These are phyloP conservation scores for Hericium coralloides DNA, from an alignment of 768 basidiomycete species.

Conservation along the genomic window DNA sequence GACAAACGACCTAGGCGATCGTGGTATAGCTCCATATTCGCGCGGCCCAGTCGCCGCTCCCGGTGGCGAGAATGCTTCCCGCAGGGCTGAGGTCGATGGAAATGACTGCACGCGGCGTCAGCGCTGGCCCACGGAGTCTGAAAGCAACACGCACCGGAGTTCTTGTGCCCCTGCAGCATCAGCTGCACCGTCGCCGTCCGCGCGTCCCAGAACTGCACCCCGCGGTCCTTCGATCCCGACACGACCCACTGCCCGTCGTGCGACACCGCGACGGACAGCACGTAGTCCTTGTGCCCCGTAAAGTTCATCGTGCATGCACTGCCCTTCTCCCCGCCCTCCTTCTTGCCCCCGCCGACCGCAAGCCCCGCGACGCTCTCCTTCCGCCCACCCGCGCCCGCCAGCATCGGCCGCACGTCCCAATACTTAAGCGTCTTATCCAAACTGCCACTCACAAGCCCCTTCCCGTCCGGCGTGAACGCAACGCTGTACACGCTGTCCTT, in stretches of 20 bases:
- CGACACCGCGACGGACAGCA: slow-evolving; percentile 70
- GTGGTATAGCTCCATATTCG: slow-evolving; percentile 35
- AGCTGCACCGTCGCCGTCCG: slow-evolving; percentile 74
- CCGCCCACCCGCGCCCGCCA: slow-evolving; percentile 26
- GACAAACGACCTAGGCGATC: neutral
- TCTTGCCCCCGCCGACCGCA: slow-evolving; percentile 13
- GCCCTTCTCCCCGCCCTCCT: slow-evolving; percentile 41
- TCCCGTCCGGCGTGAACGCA: slow-evolving; percentile 90
- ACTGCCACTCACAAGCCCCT: slow-evolving; percentile 81
- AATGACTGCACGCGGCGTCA: slow-evolving; percentile 38
- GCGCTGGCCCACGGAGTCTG: slow-evolving; percentile 1
- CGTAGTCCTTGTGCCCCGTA: slow-evolving; percentile 83
- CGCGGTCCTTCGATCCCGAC: slow-evolving; percentile 91
- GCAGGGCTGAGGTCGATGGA: slow-evolving; percentile 60
- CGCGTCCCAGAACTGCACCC: slow-evolving; percentile 92
- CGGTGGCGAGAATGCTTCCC: slow-evolving; percentile 56
- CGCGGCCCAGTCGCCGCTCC: slow-evolving; percentile 65
- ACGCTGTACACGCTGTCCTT: slow-evolving; percentile 57
- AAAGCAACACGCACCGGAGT: slow-evolving; percentile 40
- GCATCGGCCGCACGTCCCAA: slow-evolving; percentile 42
- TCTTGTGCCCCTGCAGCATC: slow-evolving; percentile 81
- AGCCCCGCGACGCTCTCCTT: slow-evolving; percentile 10
- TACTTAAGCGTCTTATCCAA: slow-evolving; percentile 57
- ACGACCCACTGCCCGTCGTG: slow-evolving; percentile 94
- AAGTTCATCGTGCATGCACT: slow-evolving; percentile 73